These are phyloP conservation scores for Leccinum holopus DNA, from an alignment of 1,284 basidiomycete species.

Conservation along the genomic window DNA sequence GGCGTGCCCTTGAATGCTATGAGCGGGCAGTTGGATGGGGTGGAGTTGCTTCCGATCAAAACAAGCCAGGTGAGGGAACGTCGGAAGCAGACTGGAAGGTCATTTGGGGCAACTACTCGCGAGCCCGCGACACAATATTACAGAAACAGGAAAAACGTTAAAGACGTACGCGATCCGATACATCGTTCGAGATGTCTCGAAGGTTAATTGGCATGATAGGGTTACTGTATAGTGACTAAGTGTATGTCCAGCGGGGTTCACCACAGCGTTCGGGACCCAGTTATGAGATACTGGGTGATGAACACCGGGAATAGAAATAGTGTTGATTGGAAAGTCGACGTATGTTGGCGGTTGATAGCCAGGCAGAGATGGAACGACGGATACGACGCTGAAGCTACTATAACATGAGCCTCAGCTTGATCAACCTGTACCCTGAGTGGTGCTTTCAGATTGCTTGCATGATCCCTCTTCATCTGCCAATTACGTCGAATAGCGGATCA, in stretches of 20 bases:
- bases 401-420: too few relatives aligned
- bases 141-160: slow-evolving; percentile 7
- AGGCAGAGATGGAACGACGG: too few relatives aligned
- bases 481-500: too few relatives aligned
- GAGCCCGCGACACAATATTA: slow-evolving; percentile 32
- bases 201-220: background rate
- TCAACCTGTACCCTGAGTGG: too few relatives aligned
- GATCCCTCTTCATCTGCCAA: too few relatives aligned
- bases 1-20: slow-evolving; percentile 52
- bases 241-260: background rate
- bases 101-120: slow-evolving; percentile 50
- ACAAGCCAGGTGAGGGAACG: slow-evolving; percentile 49
- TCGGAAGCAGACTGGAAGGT: slow-evolving; percentile 57
- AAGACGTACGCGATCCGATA: background rate
- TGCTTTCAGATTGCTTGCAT: too few relatives aligned
- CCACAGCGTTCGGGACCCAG: background rate
- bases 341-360: too few relatives aligned
- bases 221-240: slow-evolving; percentile 15
- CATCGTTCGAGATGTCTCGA: background rate
- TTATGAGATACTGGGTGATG: background rate
- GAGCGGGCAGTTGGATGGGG: slow-evolving; percentile 65
- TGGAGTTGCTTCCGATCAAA: slow-evolving; percentile 44
- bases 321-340: too few relatives aligned
- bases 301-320: background rate
- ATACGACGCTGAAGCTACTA: too few relatives aligned